Percentiles rank a stretch among this genome's conserved stretches.
phyloP scores from a whole-genome alignment of 2,329 filamentous ascomycete species.

The Pyrenophora graminea region DNA sequence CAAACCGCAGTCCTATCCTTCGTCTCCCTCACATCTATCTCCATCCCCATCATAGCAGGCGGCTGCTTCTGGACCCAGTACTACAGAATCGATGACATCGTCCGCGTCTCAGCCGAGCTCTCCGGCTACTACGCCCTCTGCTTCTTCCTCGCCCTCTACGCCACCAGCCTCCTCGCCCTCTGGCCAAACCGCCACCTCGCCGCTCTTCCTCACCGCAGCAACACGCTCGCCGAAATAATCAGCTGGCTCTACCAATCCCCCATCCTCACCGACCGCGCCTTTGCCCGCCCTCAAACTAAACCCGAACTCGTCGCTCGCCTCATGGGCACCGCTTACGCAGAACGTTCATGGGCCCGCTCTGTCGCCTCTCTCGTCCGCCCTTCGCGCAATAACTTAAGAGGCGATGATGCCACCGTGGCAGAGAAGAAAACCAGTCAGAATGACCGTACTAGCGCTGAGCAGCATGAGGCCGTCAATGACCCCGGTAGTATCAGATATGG shows the following conservation, averaged over 20 bases:
- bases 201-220: slow-evolving; percentile 73
- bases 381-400: slow-evolving; percentile 32
- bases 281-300: slow-evolving; percentile 69
- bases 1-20: slow-evolving; percentile 66
- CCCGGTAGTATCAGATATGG: slow-evolving; percentile 53
- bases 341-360: slow-evolving; percentile 40
- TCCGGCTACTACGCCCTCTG: slow-evolving; percentile 75
- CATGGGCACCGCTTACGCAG: slow-evolving; percentile 59
- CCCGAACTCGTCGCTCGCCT: slow-evolving; percentile 71
- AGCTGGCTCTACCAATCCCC: slow-evolving; percentile 76
- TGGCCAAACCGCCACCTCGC: slow-evolving; percentile 65
- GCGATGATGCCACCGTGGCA: slow-evolving; percentile 24
- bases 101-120: slow-evolving; percentile 69
- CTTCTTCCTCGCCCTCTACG: slow-evolving; percentile 71
- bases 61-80: slow-evolving; percentile 77
- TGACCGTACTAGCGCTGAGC: slow-evolving; percentile 17
- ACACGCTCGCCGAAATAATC: slow-evolving; percentile 74
- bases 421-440: slow-evolving; percentile 14
- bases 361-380: slow-evolving; percentile 38
- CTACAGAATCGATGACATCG: slow-evolving; percentile 42
- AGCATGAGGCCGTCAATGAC: slow-evolving; percentile 37
- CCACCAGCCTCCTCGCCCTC: slow-evolving; percentile 61
- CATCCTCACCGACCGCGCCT: slow-evolving; percentile 72
- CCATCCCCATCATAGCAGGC: slow-evolving; percentile 69
- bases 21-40: slow-evolving; percentile 62